Base-by-base conservation (phyloP, 306 rosid genomes). In the Rosa chinensis region DNA sequence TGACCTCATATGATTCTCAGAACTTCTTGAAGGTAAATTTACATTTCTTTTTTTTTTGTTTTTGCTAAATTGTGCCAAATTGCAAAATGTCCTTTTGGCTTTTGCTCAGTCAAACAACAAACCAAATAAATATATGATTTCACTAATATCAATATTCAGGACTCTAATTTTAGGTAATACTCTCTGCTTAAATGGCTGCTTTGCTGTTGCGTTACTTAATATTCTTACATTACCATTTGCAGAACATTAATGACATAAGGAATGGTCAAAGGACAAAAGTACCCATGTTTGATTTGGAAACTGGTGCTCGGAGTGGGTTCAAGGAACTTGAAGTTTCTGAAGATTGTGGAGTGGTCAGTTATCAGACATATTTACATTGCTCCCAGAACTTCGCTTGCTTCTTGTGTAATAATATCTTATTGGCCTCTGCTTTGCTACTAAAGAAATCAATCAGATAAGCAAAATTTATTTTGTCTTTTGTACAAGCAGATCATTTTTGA, bases 301-400 rank as follows among this genome's bases (percentile, higher is more conserved):
- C 88, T 74, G 98, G 99, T 86, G 96, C 88, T 66, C 94, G 94
- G 75, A 93, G 89, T 90, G 93, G 96, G 78, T 89, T 93, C 82
- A 95, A 93, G 92, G 98, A 95, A 61, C 98, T 93, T 79, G 91
- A 90, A 85, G 99, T 95, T 85, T 95, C 99, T 61, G 97, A 95
- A 89, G 99, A 95, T 84, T 95, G 97, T 89, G 99, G 99, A 84
- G 99, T 89, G 98, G 99, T 95, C 77, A 77, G 97, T 90, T 83
- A 83, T 78, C 59, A 72, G 73, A 85, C 44, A n/a, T 66, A 14
- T 23, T 80, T 64, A 18, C 61, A 61, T 64, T 77, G 56, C 74
- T 53, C 64, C 72, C 44, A 77, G 58, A 16, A 44, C 69, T 83
- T 68, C 78, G 72, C 75, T 45, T 73, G 50, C 79, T 52, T 72